Conservation (phyloP, 305 asterid genomes). For the Coffea humblotiana region DNA sequence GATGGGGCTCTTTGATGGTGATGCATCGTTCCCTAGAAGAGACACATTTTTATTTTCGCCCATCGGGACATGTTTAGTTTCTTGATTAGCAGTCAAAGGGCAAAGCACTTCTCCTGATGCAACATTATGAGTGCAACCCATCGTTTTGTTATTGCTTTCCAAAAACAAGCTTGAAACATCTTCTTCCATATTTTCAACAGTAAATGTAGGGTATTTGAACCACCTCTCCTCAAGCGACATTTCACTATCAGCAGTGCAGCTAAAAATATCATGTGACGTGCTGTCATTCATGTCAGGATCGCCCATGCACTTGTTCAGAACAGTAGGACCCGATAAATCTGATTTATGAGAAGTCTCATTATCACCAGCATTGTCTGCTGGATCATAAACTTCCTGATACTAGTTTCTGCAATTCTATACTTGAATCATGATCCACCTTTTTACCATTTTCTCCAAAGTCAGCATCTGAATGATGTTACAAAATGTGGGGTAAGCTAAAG, state of each 20-base stretch:
- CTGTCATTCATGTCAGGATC: slow-evolving; percentile 36
- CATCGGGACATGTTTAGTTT: slow-evolving; percentile 26
- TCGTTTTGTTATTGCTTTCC: slow-evolving; percentile 43
- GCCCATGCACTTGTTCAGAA: slow-evolving; percentile 38
- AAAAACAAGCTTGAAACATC: slow-evolving; percentile 56
- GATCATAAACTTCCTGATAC: slow-evolving; percentile 44
- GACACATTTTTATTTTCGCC: slow-evolving; percentile 31
- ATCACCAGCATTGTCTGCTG: slow-evolving; percentile 34
- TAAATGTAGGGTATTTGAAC: slow-evolving; percentile 41
- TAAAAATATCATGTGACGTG: slow-evolving; percentile 37
- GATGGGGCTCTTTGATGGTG: slow-evolving; percentile 19
- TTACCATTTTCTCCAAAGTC: slow-evolving; percentile 64
- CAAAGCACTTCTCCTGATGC: slow-evolving; percentile 34
- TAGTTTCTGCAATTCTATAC: slow-evolving; percentile 50
- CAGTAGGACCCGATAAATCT: slow-evolving; percentile 26
- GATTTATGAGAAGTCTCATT: slow-evolving; percentile 51
- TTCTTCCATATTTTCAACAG: slow-evolving; percentile 41
- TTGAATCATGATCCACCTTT: slow-evolving; percentile 57
- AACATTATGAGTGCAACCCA: slow-evolving; percentile 27
- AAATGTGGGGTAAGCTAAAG: background rate
- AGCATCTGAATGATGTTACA: slow-evolving; percentile 43
- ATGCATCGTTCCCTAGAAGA: slow-evolving; percentile 29
- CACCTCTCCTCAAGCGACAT: slow-evolving; percentile 39
- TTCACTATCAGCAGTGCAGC: slow-evolving; percentile 32
- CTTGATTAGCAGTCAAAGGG: slow-evolving; percentile 35